Percentiles rank a stretch among this genome's conserved stretches.
phyloP scores from a whole-genome alignment of 2,329 filamentous ascomycete genomes.

The Aspergillus carbonarius region DNA sequence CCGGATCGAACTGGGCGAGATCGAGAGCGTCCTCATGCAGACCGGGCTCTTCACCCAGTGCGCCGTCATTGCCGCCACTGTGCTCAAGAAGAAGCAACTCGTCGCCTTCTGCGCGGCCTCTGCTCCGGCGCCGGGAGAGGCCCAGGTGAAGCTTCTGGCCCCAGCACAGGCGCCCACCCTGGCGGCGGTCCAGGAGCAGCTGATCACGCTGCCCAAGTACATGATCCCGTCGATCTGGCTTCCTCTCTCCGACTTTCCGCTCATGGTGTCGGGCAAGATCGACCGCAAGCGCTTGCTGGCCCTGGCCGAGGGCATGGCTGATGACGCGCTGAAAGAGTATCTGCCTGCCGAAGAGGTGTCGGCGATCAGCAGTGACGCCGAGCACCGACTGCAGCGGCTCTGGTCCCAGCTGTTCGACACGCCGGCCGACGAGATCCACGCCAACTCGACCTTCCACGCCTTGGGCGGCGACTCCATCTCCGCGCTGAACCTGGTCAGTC shows the following conservation, averaged over 20 bases:
- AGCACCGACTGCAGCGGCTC: constrained; percentile 6
- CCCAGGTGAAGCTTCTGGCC: background rate
- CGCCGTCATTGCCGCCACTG: background rate
- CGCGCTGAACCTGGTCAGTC: constrained; percentile 18
- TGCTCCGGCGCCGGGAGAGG: background rate
- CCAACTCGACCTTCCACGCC: constrained; percentile 9
- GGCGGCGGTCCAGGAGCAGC: background rate
- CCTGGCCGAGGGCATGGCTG: background rate
- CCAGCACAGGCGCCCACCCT: background rate
- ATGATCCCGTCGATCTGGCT: constrained; percentile 9
- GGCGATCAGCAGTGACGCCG: constrained; percentile 4
- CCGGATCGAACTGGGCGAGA: constrained; percentile 56
- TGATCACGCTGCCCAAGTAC: background rate
- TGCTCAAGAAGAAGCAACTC: constrained; percentile 11
- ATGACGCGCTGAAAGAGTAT: background rate
- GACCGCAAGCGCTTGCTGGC: constrained; percentile 7
- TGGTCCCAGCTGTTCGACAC: constrained; percentile 13
- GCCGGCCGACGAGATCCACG: constrained; percentile 1
- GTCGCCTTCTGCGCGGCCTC: constrained; percentile 8
- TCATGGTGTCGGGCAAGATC: constrained; percentile 8
- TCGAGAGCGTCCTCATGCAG: constrained; percentile 14
- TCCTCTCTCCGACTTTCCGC: constrained; percentile 1
- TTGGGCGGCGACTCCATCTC: constrained; percentile 21
- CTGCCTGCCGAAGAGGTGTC: background rate
- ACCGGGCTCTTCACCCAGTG: constrained; percentile 2